phyloP scores from a whole-genome alignment of 108 stramenopile genomes.

The Thalassiosira profunda region DNA sequence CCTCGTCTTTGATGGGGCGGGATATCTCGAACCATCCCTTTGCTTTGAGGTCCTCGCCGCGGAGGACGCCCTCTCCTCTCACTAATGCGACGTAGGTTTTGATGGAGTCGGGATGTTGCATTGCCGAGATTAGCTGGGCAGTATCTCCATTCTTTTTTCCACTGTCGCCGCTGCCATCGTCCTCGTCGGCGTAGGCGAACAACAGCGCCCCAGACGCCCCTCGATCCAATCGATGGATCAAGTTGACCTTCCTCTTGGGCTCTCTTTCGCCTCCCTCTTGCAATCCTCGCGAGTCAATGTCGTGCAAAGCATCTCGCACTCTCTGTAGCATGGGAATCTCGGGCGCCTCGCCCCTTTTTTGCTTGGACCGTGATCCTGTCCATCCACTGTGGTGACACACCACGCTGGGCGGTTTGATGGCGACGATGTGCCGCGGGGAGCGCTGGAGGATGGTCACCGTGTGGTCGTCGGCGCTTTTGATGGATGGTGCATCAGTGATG shows the following conservation, averaged over 20 bases:
- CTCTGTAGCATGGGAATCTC: conserved; percentile 61
- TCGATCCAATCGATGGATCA: conserved; percentile 86
- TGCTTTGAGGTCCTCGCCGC: conserved; percentile 63
- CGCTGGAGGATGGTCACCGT: conserved; percentile 66
- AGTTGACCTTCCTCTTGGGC: conserved; percentile 71
- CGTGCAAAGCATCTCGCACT: conserved; percentile 49
- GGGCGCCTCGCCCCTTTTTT: conserved; percentile 42
- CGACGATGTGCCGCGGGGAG: conserved; percentile 63
- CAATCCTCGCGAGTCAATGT: conserved; percentile 31
- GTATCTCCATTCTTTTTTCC: conserved; percentile 29
- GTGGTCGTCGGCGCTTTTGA: conserved; percentile 1
- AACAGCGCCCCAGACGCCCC: conserved; percentile 78
- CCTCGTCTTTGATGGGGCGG: conserved; percentile 78
- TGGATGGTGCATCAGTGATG: too few species aligned
- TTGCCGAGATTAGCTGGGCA: conserved; percentile 53
- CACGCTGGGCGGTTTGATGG: conserved; percentile 74
- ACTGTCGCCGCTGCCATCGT: conserved; percentile 6
- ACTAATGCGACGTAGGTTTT: conserved; percentile 91
- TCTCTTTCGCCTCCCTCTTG: conserved; percentile 9
- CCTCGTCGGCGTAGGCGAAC: conserved; percentile 57
- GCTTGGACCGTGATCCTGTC: conserved; percentile 59
- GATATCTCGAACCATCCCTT: conserved; percentile 79
- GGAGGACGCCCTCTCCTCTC: conserved; percentile 79
- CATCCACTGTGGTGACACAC: conserved; percentile 88
- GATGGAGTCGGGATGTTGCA: conserved; percentile 48